A percentile compares a stretch with the other conserved stretches of the same genome.
These are phyloP conservation scores for Cerioporus squamosus DNA, from an alignment of 1,284 basidiomycete species.

Conservation along the genomic window DNA sequence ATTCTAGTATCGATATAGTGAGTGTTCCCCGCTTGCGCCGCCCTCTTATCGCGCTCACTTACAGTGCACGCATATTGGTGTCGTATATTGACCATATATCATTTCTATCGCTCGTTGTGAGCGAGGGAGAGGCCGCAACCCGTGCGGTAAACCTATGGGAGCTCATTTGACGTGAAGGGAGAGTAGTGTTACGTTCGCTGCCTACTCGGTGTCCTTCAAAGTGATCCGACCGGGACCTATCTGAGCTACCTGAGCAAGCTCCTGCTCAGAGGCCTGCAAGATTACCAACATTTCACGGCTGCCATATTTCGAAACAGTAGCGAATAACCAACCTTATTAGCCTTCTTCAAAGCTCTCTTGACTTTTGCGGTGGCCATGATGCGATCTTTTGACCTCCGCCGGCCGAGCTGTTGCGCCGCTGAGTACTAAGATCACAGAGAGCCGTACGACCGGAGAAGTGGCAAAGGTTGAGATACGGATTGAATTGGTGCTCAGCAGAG, in stretches of 20 bases:
- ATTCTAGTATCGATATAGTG: background rate
- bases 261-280: constrained; percentile 6
- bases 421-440: too few species aligned
- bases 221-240: background rate
- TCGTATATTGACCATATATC: constrained; percentile 54
- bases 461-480: too few species aligned
- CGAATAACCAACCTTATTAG: constrained; percentile 11
- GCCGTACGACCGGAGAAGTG: too few species aligned
- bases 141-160: constrained; percentile 38
- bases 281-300: background rate
- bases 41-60: background rate
- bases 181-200: background rate
- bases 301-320: background rate
- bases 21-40: background rate
- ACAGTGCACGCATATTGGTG: constrained; percentile 10
- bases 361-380: background rate
- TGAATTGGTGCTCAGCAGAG: too few species aligned
- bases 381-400: background rate
- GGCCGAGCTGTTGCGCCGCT: too few species aligned
- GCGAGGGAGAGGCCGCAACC: constrained; percentile 41
- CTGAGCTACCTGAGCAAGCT: constrained; percentile 9
- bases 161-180: background rate
- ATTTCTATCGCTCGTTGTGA: constrained; percentile 43
- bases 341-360: constrained; percentile 2
- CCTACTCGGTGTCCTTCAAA: constrained; percentile 8